Evolutionary conservation across 1,139 yeast genomes (phyloP).

Genomic region (Scheffersomyces segobiensis): DNA sequence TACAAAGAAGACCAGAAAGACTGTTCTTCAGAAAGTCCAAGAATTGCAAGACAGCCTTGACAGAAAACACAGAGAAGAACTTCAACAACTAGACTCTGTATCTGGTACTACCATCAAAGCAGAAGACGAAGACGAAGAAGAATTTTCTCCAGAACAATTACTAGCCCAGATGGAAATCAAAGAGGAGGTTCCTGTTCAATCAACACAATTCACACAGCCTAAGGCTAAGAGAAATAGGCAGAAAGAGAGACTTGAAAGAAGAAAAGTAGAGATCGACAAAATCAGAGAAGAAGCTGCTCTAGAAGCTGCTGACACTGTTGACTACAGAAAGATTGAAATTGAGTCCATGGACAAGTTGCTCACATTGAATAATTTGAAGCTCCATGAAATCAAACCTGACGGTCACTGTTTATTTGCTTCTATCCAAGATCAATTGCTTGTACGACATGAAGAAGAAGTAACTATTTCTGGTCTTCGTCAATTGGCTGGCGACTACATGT

Average conservation of each 20-base stretch:
- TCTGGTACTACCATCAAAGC: conserved; percentile 6
- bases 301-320: conserved; percentile 69
- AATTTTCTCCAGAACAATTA: conserved; percentile 63
- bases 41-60: conserved; percentile 59
- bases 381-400: conserved; percentile 78
- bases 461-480: conserved; percentile 58
- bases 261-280: conserved; percentile 68
- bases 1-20: conserved; percentile 72
- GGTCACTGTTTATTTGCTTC: conserved; percentile 94
- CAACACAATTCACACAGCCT: not conserved
- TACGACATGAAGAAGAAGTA: conserved; percentile 45
- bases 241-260: conserved; percentile 74
- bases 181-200: conserved; percentile 1
- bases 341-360: conserved; percentile 61
- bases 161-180: conserved; percentile 54
- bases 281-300: conserved; percentile 65
- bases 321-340: conserved; percentile 69
- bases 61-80: conserved; percentile 53
- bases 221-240: conserved; percentile 71
- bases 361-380: conserved; percentile 43
- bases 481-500: conserved; percentile 67
- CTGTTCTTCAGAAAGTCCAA: conserved; percentile 53
- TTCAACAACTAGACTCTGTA: conserved; percentile 20
- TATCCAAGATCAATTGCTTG: conserved; percentile 69
- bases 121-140: conserved; percentile 43